Base-by-base conservation (phyloP, 2,329 filamentous ascomycete species). In the Canariomyces notabilis region DNA sequence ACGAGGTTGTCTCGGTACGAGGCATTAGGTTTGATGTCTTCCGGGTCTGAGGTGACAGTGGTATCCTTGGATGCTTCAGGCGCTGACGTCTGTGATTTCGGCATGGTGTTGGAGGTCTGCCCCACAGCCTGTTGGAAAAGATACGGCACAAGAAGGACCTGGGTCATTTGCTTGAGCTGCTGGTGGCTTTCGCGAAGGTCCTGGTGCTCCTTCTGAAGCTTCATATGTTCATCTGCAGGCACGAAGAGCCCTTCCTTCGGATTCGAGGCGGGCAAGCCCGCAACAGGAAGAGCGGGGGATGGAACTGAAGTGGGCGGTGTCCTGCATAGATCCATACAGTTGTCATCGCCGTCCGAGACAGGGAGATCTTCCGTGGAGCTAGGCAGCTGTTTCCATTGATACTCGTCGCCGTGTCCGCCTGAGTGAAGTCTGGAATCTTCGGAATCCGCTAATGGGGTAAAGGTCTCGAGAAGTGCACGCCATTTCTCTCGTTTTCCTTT, bases 401-500 rank as follows among this genome's bases (percentile, higher is more conserved):
- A 46, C 19, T 35, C 39, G 19, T 52, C 46, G 4, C 22, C 22
- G 6, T 42, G 26, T 26, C 34, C 36, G 9, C 21, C 34, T 12
- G 45, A 16, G 12, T 40, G 21, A 16, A 21, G 29, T 22, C 26
- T 21, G 8, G 29, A 19, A n/a, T 26, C 7, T 12, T 34, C 21
- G 4, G 26, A 19, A 21, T 37, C 36, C 5, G 48, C 38, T 22
- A 59, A 39, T 8, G 58, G 58, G 9, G 57, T 59, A 36, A 64
- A 63, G 8, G 55, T 56, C 14, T 60, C 44, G 15, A 33, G 35
- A 3, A 64, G 49, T 14, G 58, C 48, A 3, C 49, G 50, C 55
- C 57, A 64, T 44, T 64, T 62, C 46, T 64, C 59, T 16, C 50
- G 48, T 46, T 61, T 61, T 26, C 61, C 59, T 39, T 58, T 61